A percentile compares a stretch with the other conserved stretches of the same genome.
These are phyloP conservation scores for Pinus tabuliformis DNA, from an alignment of 75 land plant species.

Conservation along the genomic window DNA sequence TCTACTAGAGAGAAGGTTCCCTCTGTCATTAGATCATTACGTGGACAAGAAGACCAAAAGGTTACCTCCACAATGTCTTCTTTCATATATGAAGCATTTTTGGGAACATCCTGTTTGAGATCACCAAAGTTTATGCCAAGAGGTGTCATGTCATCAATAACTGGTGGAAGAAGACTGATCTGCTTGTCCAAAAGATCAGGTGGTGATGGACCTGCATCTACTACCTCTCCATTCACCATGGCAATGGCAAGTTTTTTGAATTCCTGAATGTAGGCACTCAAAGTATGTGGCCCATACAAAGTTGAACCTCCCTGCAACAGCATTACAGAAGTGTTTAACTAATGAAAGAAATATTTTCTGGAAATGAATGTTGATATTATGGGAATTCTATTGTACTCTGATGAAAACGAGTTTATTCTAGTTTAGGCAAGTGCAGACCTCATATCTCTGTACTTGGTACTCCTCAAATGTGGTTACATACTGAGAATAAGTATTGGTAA, in stretches of 20 bases:
- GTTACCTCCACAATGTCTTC: slow-evolving; percentile 57
- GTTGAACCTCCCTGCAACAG: slow-evolving; percentile 87
- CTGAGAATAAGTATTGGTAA: slow-evolving; percentile 78
- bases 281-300: slow-evolving; percentile 87
- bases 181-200: slow-evolving; percentile 77
- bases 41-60: slow-evolving; percentile 84
- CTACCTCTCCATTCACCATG: slow-evolving; percentile 27
- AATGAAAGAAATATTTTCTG: neutral
- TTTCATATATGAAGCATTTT: slow-evolving; percentile 49
- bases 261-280: slow-evolving; percentile 85
- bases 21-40: slow-evolving; percentile 85
- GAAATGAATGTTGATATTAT: neutral
- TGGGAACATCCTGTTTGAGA: slow-evolving; percentile 60
- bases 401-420: neutral
- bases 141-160: slow-evolving; percentile 73
- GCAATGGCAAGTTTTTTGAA: slow-evolving; percentile 79
- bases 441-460: slow-evolving; percentile 72
- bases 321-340: neutral
- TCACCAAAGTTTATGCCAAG: slow-evolving; percentile 74
- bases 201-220: slow-evolving; percentile 56
- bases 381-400: no score
- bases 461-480: slow-evolving; percentile 85
- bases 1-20: slow-evolving; percentile 87
- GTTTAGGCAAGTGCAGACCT: slow-evolving; percentile 33
- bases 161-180: slow-evolving; percentile 68